A percentile compares a stretch with the other conserved stretches of the same genome.
Conservation (phyloP, 2,329 filamentous ascomycete species). For the Alternaria metachromatica region DNA sequence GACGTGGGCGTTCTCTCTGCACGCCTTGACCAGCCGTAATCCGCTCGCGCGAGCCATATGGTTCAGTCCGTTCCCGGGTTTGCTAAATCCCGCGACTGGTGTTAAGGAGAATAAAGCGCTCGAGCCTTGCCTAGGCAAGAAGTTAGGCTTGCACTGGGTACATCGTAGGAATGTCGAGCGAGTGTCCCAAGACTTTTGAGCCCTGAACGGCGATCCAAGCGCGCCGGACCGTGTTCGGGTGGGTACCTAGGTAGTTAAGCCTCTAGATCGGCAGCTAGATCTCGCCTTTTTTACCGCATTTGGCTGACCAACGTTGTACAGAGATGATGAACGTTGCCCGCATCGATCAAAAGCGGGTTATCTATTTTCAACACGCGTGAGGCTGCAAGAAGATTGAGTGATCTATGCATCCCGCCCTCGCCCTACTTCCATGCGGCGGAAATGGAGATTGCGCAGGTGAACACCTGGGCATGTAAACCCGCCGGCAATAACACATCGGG, state of each 20-base stretch:
- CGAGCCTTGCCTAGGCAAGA: neutral
- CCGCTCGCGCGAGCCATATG: conserved; percentile 7
- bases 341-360: neutral
- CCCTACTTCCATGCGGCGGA: neutral
- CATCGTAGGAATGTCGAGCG: neutral
- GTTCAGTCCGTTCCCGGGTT: conserved; percentile 2
- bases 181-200: neutral
- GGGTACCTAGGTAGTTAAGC: neutral
- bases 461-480: neutral
- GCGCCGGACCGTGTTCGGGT: neutral
- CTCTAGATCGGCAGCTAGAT: neutral
- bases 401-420: neutral
- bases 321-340: neutral
- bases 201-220: neutral
- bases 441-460: neutral
- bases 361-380: neutral
- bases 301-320: neutral
- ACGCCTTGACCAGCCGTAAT: neutral
- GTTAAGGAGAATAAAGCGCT: conserved; percentile 2
- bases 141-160: neutral
- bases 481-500: neutral
- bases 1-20: neutral
- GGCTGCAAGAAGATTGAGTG: neutral
- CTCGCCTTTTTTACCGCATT: neutral
- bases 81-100: conserved; percentile 2